Evolutionary conservation across 164 flowering plant species (phyloP), one percentile per base, ranked within the genome.

Genomic region (Sedum album): DNA sequence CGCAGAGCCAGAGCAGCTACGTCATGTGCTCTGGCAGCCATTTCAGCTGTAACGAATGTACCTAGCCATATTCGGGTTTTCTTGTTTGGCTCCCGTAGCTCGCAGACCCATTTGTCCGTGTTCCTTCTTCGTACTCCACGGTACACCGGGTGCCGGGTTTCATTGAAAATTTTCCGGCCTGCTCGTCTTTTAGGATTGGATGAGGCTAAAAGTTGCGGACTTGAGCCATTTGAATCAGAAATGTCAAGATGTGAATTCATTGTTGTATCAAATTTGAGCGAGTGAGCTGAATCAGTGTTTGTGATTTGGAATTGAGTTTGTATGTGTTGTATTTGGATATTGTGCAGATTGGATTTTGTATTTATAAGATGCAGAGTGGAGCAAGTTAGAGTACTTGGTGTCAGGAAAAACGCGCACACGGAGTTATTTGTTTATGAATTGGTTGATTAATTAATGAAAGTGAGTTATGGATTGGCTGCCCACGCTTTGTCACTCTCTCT

Each of bases 11-110:
- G 61, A 15, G 88, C 86, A 11, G 85, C 89, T 44, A 84, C 93
- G 65, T 89, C 91, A 41, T 87, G 88, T 0, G 90, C 90, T 13
- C 88, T 74, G 1, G 90, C 91, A 2, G 96, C 88, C 90, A 87
- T 89, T 65, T 84, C 89, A 0, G 79, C 77, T 0, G 84, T 83
- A 1, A 79, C 79, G 41, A 78, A 86, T 1, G 90, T 89, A 20
- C 92, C 91, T 0, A 89, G 79, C 91, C 91, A 89, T 1, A 86
- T 82, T 65, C 91, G 71, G 0, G 87, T 68, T 68, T 82, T 82
- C 79, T 79, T 86, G 69, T 82, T 77, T 7, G 96, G 92, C 75
- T 85, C 89, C 8, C 95, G 76, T 11, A 88, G 78, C 63, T 88
- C 97, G 60, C 88, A 84, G 0, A 87, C 95, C 95, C 86, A 83